phyloP scores from a whole-genome alignment of 2,329 filamentous ascomycete species.

The Pezicula carpinea region DNA sequence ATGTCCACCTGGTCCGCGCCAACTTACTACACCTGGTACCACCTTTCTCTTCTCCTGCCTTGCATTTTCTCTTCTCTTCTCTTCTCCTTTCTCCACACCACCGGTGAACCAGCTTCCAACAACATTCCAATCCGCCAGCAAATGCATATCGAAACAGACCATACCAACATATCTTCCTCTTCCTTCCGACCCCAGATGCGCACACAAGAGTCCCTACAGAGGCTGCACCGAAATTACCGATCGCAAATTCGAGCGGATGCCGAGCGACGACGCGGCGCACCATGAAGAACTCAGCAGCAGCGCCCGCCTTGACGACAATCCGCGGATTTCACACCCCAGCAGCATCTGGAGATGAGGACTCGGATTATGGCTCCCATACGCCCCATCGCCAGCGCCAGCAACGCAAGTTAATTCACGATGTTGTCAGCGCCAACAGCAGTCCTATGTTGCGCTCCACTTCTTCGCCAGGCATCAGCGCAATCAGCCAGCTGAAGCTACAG shows the following conservation, averaged over 20 bases:
- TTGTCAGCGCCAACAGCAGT: constrained; percentile 55
- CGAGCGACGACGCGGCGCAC: constrained; percentile 30
- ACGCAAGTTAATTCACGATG: constrained; percentile 32
- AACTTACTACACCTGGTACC: too few species aligned
- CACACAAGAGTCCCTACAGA: constrained; percentile 25
- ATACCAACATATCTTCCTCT: constrained; percentile 14
- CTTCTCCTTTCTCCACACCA: constrained; percentile 15
- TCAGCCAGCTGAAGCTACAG: constrained; percentile 77
- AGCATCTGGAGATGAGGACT: constrained; percentile 50
- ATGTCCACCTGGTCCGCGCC: too few species aligned
- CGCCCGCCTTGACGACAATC: constrained; percentile 26
- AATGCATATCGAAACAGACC: constrained; percentile 30
- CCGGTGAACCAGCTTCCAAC: constrained; percentile 15
- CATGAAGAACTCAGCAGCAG: constrained; percentile 23
- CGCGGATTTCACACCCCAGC: constrained; percentile 30
- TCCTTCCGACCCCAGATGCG: constrained; percentile 24
- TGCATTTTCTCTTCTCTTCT: constrained; percentile 1
- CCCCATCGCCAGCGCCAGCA: constrained; percentile 24
- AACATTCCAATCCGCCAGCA: constrained; percentile 13
- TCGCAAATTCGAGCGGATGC: constrained; percentile 30
- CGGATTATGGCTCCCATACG: constrained; percentile 41
- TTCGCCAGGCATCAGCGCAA: constrained; percentile 57
- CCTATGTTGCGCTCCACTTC: constrained; percentile 48
- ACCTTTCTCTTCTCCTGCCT: too few species aligned
- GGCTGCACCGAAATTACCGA: constrained; percentile 28